Percentiles rank a stretch among this genome's conserved stretches.
phyloP scores from a whole-genome alignment of 305 asterid species.

The Ilex paraguariensis region DNA sequence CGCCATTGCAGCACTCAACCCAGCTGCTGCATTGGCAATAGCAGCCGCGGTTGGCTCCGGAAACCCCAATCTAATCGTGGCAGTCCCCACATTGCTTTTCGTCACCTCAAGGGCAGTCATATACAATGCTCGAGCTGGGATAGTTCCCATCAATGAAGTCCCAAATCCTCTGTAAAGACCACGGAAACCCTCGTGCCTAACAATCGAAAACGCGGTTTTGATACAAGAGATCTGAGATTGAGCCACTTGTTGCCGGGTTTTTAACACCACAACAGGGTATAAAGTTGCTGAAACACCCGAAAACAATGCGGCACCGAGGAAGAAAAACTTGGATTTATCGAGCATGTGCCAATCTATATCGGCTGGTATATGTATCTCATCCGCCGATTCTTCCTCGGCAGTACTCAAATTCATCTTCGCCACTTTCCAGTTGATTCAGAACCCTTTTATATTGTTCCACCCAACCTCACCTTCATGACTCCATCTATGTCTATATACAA shows the following conservation, averaged over 20 bases:
- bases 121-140: slow-evolving; percentile 73
- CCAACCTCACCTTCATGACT: neutral
- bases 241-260: slow-evolving; percentile 78
- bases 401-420: slow-evolving; percentile 40
- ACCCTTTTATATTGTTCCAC: neutral
- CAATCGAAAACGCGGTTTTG: slow-evolving; percentile 44
- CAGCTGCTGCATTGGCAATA: slow-evolving; percentile 69
- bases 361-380: slow-evolving; percentile 53
- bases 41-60: slow-evolving; percentile 55
- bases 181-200: slow-evolving; percentile 52
- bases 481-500: neutral
- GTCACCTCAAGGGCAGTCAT: slow-evolving; percentile 76
- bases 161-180: slow-evolving; percentile 77
- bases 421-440: slow-evolving; percentile 1
- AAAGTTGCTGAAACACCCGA: slow-evolving; percentile 65
- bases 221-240: slow-evolving; percentile 41
- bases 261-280: slow-evolving; percentile 64
- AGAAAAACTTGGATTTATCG: slow-evolving; percentile 67
- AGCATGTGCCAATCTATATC: slow-evolving; percentile 77
- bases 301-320: slow-evolving; percentile 74
- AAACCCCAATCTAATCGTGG: slow-evolving; percentile 47
- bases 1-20: slow-evolving; percentile 65
- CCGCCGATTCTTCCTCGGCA: slow-evolving; percentile 44
- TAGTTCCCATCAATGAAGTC: slow-evolving; percentile 64
- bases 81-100: slow-evolving; percentile 53